Percentiles rank a stretch among this genome's conserved stretches.
Evolutionary conservation across 1,139 yeast genomes (phyloP).

Genomic region (Diutina siamensis): DNA sequence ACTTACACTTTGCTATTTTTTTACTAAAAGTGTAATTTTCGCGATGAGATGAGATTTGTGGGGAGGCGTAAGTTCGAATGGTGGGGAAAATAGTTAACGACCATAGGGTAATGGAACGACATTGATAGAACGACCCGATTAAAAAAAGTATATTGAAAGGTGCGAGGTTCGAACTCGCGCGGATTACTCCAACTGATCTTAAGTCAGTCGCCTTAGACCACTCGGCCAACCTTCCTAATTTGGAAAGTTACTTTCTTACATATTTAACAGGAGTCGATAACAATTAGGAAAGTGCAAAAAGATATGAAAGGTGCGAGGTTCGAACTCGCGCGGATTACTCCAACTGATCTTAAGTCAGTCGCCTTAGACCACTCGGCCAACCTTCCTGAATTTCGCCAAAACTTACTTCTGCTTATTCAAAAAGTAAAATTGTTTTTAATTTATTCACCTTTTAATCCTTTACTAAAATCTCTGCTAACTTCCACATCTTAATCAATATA

Average conservation of each 20-base stretch:
- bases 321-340: constrained; percentile 7
- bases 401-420: too few relatives aligned
- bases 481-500: too few relatives aligned
- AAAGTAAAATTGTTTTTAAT: too few relatives aligned
- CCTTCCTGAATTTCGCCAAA: not conserved
- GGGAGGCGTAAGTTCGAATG: not conserved
- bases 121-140: too few relatives aligned
- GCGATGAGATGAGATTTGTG: too few relatives aligned
- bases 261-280: not conserved
- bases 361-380: constrained; percentile 7
- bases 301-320: constrained; percentile 6
- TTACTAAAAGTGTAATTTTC: too few relatives aligned
- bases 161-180: constrained; percentile 7
- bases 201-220: constrained; percentile 7
- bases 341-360: constrained; percentile 6
- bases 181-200: constrained; percentile 6
- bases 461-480: too few relatives aligned
- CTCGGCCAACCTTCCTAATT: constrained; percentile 7
- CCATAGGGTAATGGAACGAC: too few relatives aligned
- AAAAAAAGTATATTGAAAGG: constrained; percentile 1
- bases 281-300: not conserved
- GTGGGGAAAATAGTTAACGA: not conserved
- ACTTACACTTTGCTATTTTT: too few relatives aligned
- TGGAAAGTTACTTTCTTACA: not conserved
- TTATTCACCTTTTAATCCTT: not conserved